Evolutionary conservation across 164 flowering plant species (phyloP), one percentile per base, ranked within the genome.

Genomic region (Dillenia suffruticosa): DNA sequence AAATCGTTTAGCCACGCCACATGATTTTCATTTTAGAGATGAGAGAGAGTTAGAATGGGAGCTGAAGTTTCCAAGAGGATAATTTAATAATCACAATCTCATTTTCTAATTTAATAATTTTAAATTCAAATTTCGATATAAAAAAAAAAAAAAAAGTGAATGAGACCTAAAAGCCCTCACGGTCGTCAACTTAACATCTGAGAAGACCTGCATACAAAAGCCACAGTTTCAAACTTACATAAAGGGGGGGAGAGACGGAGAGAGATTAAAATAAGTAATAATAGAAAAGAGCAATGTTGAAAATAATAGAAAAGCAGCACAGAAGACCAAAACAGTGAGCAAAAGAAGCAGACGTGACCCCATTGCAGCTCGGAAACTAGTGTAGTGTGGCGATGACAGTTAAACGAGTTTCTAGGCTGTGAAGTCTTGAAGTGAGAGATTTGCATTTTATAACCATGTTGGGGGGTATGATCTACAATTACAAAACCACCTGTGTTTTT

Each of bases 331-430:
- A 47, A 72, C 8, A 26, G 58, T 56, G 13, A 58, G 46, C 7
- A 78, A 47, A 45, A 78, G 70, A 52, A 68, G 61, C 17, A 57
- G 19, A 47, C 73, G 78, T 12, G 45, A 16, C 11, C 66, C 71
- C 82, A 78, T 73, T 63, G 58, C 14, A 10, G 45, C 53, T 15
- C 2, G 17, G 55, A 15, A 52, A 15, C 22, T 19, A 19, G 22
- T 1, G 12, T 52, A 15, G 24, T 26, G 3, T 26, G 17, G 17
- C 17, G 17, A 6, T 51, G 17, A 51, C 17, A 17, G 11, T 52
- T 52, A 52, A 3, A 5, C 5, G 17, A 13, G 22, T 9, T 9
- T 12, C 55, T 7, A 14, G n/a, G 15, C n/a, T 12, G 14, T 12
- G 54, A 3, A 9, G 17, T 51, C 9, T 12, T 12, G 17, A 19